Evolutionary conservation across 805 yeast genomes (phyloP).

Genomic region (Yarrowia divulgata): DNA sequence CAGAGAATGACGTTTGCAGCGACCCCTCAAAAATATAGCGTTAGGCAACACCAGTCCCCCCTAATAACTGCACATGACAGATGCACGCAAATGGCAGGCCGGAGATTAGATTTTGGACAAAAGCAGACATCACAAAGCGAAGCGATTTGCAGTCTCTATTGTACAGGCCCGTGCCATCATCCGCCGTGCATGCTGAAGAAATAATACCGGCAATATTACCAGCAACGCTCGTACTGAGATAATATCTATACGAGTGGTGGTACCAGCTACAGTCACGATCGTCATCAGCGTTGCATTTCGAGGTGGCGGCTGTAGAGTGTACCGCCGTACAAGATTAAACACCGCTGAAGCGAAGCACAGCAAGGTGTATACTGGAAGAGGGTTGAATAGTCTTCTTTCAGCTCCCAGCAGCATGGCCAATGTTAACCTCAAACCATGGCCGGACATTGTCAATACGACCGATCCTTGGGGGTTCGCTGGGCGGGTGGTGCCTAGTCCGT

Average conservation of each 20-base stretch:
- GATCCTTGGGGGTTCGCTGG: no score
- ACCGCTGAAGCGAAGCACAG: not conserved
- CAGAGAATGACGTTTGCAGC: slow-evolving; percentile 1
- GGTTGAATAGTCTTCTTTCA: not conserved
- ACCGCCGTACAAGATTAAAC: not conserved
- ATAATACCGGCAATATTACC: slow-evolving; percentile 8
- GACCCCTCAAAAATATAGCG: slow-evolving; percentile 9
- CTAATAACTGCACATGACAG: slow-evolving; percentile 6
- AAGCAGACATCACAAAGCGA: slow-evolving; percentile 25
- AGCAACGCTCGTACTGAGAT: not conserved
- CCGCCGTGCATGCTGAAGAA: slow-evolving; percentile 1
- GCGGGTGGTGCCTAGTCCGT: no score
- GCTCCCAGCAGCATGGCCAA: not conserved
- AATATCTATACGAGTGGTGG: no score
- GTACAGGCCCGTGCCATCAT: not conserved
- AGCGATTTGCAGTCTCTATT: not conserved
- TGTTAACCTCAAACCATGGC: not conserved
- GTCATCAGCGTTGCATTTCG: not conserved
- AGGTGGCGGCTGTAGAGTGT: not conserved
- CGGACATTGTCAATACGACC: no score
- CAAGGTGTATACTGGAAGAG: not conserved
- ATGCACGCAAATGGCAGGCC: slow-evolving; percentile 34
- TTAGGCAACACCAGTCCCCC: slow-evolving; percentile 27
- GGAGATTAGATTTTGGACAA: slow-evolving; percentile 26
- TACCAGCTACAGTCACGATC: not conserved